Conservation (phyloP, 179 eudicot species). For the Silene noctiflora region DNA sequence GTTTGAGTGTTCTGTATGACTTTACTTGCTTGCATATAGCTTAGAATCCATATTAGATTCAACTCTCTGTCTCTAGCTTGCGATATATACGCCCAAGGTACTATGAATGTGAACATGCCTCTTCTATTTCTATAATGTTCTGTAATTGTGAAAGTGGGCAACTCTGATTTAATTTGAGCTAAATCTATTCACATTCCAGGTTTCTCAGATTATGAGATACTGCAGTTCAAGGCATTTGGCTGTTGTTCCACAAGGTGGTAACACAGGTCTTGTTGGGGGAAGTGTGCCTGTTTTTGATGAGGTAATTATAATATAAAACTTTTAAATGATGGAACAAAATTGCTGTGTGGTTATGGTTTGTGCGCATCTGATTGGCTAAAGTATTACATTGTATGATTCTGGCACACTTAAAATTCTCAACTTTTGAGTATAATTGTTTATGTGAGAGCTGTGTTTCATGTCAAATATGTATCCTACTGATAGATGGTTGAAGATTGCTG, state of each 20-base stretch:
- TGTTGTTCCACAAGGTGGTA: constrained; percentile 99
- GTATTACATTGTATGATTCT: neutral
- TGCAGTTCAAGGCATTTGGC: constrained; percentile 78
- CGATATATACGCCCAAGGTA: neutral
- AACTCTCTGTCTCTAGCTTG: neutral
- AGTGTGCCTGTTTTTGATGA: constrained; percentile 98
- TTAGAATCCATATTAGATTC: neutral
- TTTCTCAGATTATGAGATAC: constrained; percentile 71
- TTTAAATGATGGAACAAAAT: neutral
- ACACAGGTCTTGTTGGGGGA: constrained; percentile 99
- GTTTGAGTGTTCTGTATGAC: neutral
- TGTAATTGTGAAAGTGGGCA: neutral
- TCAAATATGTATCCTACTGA: neutral
- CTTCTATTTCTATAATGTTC: neutral
- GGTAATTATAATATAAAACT: constrained; percentile 49
- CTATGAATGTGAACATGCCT: neutral
- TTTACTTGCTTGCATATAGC: neutral
- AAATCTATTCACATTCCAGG: constrained; percentile 44
- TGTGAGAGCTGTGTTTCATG: neutral
- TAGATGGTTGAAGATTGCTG: neutral
- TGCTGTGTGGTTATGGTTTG: neutral
- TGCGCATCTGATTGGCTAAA: neutral
- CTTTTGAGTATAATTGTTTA: neutral
- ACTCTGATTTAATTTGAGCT: constrained; percentile 3
- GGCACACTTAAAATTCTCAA: neutral